Conservation (phyloP, 148 eudicot species). For the Pouteria glomerata region DNA sequence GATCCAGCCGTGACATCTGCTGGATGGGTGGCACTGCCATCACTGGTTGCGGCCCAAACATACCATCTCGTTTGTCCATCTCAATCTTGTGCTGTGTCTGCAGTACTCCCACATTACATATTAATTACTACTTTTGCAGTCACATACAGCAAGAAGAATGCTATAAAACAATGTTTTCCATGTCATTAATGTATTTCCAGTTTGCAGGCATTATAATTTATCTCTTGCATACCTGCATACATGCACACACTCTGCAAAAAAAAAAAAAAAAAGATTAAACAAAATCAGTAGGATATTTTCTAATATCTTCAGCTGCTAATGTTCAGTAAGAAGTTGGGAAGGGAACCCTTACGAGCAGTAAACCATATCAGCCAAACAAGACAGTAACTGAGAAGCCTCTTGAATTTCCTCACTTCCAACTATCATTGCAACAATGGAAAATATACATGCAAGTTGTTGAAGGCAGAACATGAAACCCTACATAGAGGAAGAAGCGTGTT, state of each 20-base stretch:
- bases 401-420: conserved; percentile 80
- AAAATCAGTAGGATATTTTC: conserved; percentile 17
- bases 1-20: conserved; percentile 14
- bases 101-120: conserved; percentile 11
- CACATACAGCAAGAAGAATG: not conserved
- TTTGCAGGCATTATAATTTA: not conserved
- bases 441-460: conserved; percentile 88
- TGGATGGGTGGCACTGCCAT: conserved; percentile 7
- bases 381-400: conserved; percentile 73
- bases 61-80: conserved; percentile 95
- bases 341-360: conserved; percentile 77
- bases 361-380: conserved; percentile 64
- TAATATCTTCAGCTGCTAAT: not conserved
- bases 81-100: conserved; percentile 64
- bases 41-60: conserved; percentile 42
- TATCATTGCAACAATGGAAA: conserved; percentile 77
- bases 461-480: conserved; percentile 97
- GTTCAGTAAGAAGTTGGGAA: not conserved
- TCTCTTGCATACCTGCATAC: conserved; percentile 83
- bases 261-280: conserved; percentile 5
- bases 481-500: conserved; percentile 8
- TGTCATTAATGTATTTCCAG: too few relatives aligned
- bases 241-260: conserved; percentile 82
- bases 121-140: not conserved
- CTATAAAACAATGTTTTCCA: not conserved